phyloP scores from a whole-genome alignment of 352 stramenopile species.

The Phytophthora capsici region DNA sequence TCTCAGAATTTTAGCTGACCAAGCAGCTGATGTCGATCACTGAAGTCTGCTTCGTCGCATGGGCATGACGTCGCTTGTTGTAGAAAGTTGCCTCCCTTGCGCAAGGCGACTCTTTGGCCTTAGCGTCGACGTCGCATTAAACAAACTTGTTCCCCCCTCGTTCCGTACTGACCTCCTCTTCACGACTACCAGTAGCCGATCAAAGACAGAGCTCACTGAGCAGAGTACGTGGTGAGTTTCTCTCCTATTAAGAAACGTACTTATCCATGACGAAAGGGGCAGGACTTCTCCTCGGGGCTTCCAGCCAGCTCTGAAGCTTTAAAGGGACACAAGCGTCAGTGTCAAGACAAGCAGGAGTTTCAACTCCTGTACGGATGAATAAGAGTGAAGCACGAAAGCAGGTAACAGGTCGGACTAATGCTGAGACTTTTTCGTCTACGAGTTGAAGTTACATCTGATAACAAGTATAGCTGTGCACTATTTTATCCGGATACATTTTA shows the following conservation, averaged over 20 bases:
- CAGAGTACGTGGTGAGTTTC: not conserved
- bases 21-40: constrained; percentile 3
- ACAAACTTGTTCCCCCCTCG: constrained; percentile 14
- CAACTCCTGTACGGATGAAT: constrained; percentile 23
- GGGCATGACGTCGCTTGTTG: not conserved
- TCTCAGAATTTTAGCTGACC: not conserved
- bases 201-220: not conserved
- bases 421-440: constrained; percentile 3
- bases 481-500: no score
- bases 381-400: constrained; percentile 12
- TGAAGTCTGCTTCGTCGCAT: constrained; percentile 21
- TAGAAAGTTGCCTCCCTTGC: constrained; percentile 12
- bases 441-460: constrained; percentile 10
- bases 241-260: constrained; percentile 5
- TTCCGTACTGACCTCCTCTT: constrained; percentile 2
- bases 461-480: not conserved
- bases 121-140: constrained; percentile 2
- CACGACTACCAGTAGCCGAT: constrained; percentile 1
- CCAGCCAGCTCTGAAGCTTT: not conserved
- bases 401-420: constrained; percentile 19
- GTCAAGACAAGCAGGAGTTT: constrained; percentile 1
- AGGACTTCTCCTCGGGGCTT: no score
- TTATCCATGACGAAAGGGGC: constrained; percentile 10
- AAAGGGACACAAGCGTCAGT: constrained; percentile 11
- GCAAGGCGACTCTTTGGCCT: constrained; percentile 16